Base-by-base conservation (phyloP, 768 basidiomycete genomes). In the Rubroboletus pulcherrimus region DNA sequence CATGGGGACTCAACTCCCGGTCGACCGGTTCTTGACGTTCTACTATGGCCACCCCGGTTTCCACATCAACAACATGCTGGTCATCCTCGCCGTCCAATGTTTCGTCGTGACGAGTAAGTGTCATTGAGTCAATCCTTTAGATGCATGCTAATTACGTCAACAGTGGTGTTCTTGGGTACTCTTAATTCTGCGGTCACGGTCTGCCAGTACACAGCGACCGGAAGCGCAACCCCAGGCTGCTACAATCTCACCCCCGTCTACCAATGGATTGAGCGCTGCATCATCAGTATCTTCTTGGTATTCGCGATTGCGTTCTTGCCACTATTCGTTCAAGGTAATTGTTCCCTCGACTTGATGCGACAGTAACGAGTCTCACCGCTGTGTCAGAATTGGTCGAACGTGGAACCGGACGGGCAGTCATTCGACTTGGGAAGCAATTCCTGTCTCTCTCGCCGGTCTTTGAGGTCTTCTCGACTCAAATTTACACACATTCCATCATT, bases 1-100 rank as follows among this genome's bases (percentile, higher is more conserved):
- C 67, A 75, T 99, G 59, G 97, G 97, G 30, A 99, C 97, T 24
- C 97, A 98, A 69, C 82, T 99, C 51, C 95, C 97, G 37, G 87
- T 98, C 69, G 97, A 99, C 71, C 86, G 97, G 43, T 99, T 99
- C 86, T 77, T 99, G 73, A 99, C 97, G 48, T 99, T 98, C 81
- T 98, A 99, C 78, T 99, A 99, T 64, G 95, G 93, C 45, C 97
- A 98, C 72, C 97, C 97, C 43, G 97, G 93, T 51, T 99, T 99
- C 87, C 97, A 98, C 69, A 96, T 99, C 77, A 98, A 99, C 81
- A 99, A 98, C 72, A 98, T 98, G 84, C 78, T 98, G 69, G 90
- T 99, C 73, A 99, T 99, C 68, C 74, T 97, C 61, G 96, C 97
- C 38, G 91, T 98, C 29, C 96, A 98, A 72, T 76, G 95, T 56